Conservation (phyloP, 495 filamentous ascomycete species). For the Penicillium manginii region DNA sequence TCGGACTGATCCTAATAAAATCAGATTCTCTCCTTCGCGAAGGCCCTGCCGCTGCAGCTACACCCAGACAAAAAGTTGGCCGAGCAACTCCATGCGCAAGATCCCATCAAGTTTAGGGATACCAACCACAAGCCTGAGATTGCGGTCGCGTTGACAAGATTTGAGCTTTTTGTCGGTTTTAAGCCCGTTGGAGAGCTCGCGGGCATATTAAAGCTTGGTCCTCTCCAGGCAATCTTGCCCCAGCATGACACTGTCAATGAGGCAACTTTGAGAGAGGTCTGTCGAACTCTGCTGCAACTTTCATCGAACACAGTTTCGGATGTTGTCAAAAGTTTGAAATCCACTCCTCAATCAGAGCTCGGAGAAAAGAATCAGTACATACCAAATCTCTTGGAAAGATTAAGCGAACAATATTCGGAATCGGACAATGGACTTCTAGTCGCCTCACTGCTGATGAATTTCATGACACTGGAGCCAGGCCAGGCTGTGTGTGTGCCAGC, state of each 20-base stretch:
- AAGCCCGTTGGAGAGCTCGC: conserved; percentile 64
- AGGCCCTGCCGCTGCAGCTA: conserved; percentile 76
- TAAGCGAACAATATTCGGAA: conserved; percentile 63
- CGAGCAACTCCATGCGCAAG: conserved; percentile 59
- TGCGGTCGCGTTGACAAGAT: conserved; percentile 67
- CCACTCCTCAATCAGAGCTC: conserved; percentile 45
- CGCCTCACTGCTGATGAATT: conserved; percentile 70
- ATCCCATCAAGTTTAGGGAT: conserved; percentile 69
- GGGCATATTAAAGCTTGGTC: conserved; percentile 55
- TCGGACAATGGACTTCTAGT: conserved; percentile 59
- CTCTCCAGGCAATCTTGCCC: conserved; percentile 55
- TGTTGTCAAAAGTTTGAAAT: conserved; percentile 50
- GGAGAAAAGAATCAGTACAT: conserved; percentile 55
- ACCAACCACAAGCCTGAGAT: conserved; percentile 85
- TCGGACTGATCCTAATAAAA: neutral
- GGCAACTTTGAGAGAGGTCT: conserved; percentile 58
- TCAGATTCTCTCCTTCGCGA: conserved; percentile 71
- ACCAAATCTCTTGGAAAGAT: conserved; percentile 59
- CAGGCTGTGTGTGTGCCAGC: conserved; percentile 73
- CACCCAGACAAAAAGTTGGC: conserved; percentile 72
- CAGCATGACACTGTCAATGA: conserved; percentile 54
- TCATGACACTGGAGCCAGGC: conserved; percentile 61
- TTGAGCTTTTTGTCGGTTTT: conserved; percentile 76
- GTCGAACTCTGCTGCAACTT: conserved; percentile 56
- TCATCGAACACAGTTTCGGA: conserved; percentile 51